These are phyloP conservation scores for Salix dunnii DNA, from an alignment of 345 rosid genomes.

Conservation along the genomic window DNA sequence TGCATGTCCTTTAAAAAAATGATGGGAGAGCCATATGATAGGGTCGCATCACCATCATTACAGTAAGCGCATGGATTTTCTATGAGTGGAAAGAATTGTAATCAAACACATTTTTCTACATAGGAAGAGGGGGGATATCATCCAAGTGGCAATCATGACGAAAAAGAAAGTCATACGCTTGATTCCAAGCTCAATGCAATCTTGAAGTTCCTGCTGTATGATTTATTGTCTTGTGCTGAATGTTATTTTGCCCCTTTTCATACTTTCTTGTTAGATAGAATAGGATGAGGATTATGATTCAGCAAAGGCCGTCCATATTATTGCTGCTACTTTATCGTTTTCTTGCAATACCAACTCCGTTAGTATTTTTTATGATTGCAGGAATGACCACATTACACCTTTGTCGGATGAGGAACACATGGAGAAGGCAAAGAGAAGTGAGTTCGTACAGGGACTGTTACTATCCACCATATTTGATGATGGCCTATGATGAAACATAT, in stretches of 20 bases:
- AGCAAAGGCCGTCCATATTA: background rate
- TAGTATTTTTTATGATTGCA: constrained; percentile 17
- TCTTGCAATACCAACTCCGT: background rate
- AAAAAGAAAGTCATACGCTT: background rate
- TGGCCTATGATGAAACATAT: constrained; percentile 29
- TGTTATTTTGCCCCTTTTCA: too few relatives aligned
- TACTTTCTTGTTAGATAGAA: background rate
- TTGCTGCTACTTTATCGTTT: background rate
- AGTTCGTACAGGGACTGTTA: constrained; percentile 62
- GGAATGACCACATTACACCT: constrained; percentile 31
- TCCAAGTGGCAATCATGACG: background rate
- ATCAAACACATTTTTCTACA: background rate
- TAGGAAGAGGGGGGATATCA: background rate
- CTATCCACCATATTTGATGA: constrained; percentile 52
- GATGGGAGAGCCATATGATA: background rate
- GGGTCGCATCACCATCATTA: background rate
- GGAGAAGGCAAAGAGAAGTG: constrained; percentile 62
- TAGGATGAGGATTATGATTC: background rate
- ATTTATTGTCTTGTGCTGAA: background rate
- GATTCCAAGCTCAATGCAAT: background rate
- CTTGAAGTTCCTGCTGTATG: background rate
- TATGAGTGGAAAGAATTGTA: background rate
- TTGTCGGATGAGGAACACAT: constrained; percentile 42
- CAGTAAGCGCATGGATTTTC: background rate
- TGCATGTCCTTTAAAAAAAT: background rate